Percentiles rank a stretch among this genome's conserved stretches.
Evolutionary conservation across 306 rosid species (phyloP).

Genomic region (Vachellia pachyceras): DNA sequence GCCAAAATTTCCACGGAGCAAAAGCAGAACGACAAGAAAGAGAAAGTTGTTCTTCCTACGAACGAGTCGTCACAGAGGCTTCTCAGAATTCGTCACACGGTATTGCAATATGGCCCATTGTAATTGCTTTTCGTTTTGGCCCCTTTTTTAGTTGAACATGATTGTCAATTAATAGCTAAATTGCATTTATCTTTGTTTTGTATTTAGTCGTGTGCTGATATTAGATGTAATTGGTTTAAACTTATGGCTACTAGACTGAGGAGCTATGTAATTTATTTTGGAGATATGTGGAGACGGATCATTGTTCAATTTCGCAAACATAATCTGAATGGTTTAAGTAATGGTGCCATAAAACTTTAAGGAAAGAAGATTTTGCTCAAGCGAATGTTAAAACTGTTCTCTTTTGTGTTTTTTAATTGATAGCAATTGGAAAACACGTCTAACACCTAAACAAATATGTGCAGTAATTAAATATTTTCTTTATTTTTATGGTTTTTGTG

Average conservation of each 20-base stretch:
- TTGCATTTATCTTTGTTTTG: neutral
- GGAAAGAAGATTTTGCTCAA: neutral
- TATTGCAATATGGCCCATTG: conserved; percentile 28
- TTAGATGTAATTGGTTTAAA: neutral
- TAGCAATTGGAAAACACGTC: too few relatives aligned
- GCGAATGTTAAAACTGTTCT: neutral
- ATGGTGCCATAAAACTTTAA: neutral
- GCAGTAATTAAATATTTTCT: neutral
- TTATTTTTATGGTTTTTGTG: neutral
- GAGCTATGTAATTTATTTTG: neutral
- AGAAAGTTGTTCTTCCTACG: conserved; percentile 74
- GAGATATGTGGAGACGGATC: neutral
- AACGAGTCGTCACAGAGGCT: conserved; percentile 80
- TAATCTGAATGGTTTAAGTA: neutral
- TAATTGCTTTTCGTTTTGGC: neutral
- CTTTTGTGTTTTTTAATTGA: neutral
- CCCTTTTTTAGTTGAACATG: neutral
- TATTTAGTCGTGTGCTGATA: neutral
- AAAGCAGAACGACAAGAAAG: conserved; percentile 34
- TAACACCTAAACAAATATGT: neutral
- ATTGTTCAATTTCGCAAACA: neutral
- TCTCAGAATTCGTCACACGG: conserved; percentile 95
- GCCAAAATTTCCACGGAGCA: conserved; percentile 31
- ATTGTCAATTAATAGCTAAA: neutral
- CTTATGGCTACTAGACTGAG: neutral